phyloP scores from a whole-genome alignment of 352 stramenopile genomes.

The Phytophthora crassamura region DNA sequence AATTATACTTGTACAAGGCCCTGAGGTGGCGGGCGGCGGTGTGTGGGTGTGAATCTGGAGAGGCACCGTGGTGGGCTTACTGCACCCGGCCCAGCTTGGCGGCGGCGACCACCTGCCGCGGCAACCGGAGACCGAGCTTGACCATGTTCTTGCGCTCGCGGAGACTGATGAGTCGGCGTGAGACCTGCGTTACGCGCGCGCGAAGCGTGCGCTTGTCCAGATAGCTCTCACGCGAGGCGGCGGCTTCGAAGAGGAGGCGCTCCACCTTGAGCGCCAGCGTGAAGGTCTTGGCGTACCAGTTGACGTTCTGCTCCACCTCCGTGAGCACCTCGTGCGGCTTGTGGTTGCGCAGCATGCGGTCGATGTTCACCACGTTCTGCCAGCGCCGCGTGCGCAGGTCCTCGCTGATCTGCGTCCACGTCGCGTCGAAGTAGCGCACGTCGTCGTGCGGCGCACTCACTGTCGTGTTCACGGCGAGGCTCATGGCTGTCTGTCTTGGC shows the following conservation, averaged over 20 bases:
- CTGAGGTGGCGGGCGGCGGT: background rate
- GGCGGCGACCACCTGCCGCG: background rate
- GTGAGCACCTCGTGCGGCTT: constrained; percentile 69
- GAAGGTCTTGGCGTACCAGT: constrained; percentile 75
- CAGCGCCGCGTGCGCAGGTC: constrained; percentile 52
- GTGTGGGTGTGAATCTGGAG: background rate
- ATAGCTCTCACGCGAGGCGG: constrained; percentile 65
- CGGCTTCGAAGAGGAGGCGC: constrained; percentile 64
- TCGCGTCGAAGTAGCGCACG: constrained; percentile 30
- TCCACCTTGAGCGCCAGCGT: constrained; percentile 75
- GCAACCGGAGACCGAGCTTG: constrained; percentile 29
- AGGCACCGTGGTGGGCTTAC: background rate
- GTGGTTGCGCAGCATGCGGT: constrained; percentile 70
- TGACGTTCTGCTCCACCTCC: constrained; percentile 67
- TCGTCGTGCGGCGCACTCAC: constrained; percentile 7
- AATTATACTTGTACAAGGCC: constrained; percentile 30
- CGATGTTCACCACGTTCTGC: constrained; percentile 59
- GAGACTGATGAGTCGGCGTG: constrained; percentile 58
- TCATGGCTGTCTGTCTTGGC: constrained; percentile 11
- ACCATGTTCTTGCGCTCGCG: constrained; percentile 65
- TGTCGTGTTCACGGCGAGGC: constrained; percentile 5
- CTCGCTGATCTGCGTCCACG: constrained; percentile 31
- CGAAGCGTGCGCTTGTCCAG: constrained; percentile 62
- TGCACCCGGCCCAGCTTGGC: constrained; percentile 7
- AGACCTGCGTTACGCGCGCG: constrained; percentile 62